Base-by-base conservation (phyloP, 495 filamentous ascomycete genomes). In the Staphylotrichum longicolle region DNA sequence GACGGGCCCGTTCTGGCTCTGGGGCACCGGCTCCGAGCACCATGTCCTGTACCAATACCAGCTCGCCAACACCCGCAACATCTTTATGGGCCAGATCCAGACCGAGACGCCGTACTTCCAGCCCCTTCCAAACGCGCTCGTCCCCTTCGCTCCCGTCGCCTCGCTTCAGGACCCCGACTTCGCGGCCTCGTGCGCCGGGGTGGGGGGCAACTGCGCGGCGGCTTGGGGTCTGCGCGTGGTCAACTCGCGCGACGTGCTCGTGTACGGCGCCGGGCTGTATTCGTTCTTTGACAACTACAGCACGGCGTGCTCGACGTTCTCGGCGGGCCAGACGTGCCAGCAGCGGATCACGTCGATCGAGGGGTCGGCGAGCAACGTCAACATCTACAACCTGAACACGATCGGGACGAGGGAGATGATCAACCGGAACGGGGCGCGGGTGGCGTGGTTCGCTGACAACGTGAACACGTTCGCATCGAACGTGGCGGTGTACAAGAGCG, bases 11-110 rank as follows among this genome's bases (percentile, higher is more conserved):
- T 80, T 79, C 61, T 78, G 85, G 80, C 78, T 87, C 4, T 83
- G 84, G 48, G 91, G 90, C 51, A 93, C 90, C 0, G 81, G 81
- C 0, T 85, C 86, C 5, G 91, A 96, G 74, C 91, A 96, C 73
- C 83, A 86, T 70, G 76, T 81, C 5, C 79, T 95, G 1, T 92
- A 91, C 69, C 89, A 96, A 70, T 95, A 93, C 78, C 88, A 94
- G 61, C 77, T 94, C 63, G 75, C 79, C 53, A 82, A 81, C 50
- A 88, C 90, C 5, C 76, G 83, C 65, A 86, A 89, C 63, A 77
- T 93, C 54, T 87, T 86, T 68, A 86, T 85, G 70, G 87, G 88
- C 20, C 83, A 88, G 71, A 86, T 93, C 68, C 91, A 96, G 66
- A 91, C 91, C 7, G 91, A 95, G 73, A 91, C 91, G 1, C 89